Conservation (phyloP, 257 asterid species). For the Marsdenia floribunda region DNA sequence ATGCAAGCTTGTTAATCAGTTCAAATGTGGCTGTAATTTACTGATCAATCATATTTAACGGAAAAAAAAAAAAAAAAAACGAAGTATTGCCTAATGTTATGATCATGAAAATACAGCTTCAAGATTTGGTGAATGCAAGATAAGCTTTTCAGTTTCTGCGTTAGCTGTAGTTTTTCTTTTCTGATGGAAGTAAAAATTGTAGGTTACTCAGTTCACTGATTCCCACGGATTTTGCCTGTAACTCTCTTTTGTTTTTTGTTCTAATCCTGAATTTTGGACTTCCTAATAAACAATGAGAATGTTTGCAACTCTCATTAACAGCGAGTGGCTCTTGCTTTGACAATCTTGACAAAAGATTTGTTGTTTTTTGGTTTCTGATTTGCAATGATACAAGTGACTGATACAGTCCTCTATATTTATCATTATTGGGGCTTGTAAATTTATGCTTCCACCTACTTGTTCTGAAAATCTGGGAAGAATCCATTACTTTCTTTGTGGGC, state of each 20-base stretch:
- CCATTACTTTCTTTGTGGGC: not conserved
- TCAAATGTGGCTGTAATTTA: slow-evolving; percentile 62
- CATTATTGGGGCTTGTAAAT: too few relatives aligned
- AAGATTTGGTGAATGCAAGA: slow-evolving; percentile 14
- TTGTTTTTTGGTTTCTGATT: not conserved
- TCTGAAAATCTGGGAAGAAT: not conserved
- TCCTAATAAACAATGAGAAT: not conserved
- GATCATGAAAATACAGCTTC: slow-evolving; percentile 39
- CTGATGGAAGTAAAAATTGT: not conserved
- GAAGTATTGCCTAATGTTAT: slow-evolving; percentile 9
- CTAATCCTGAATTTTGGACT: not conserved
- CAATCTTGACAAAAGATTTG: not conserved
- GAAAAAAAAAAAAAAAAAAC: not conserved
- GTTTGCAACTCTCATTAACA: too few relatives aligned
- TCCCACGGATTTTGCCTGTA: not conserved
- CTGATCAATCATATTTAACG: slow-evolving; percentile 51
- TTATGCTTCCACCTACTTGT: not conserved
- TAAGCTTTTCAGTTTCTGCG: too few relatives aligned
- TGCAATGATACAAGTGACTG: not conserved
- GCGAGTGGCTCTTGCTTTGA: not conserved
- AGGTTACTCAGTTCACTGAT: too few relatives aligned
- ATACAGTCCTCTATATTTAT: not conserved
- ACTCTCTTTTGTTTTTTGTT: not conserved
- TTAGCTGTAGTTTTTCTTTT: not conserved
- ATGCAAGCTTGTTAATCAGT: slow-evolving; percentile 23